These are phyloP conservation scores for Kregervanrija fluxuum DNA, from an alignment of 805 yeast species.

Conservation along the genomic window DNA sequence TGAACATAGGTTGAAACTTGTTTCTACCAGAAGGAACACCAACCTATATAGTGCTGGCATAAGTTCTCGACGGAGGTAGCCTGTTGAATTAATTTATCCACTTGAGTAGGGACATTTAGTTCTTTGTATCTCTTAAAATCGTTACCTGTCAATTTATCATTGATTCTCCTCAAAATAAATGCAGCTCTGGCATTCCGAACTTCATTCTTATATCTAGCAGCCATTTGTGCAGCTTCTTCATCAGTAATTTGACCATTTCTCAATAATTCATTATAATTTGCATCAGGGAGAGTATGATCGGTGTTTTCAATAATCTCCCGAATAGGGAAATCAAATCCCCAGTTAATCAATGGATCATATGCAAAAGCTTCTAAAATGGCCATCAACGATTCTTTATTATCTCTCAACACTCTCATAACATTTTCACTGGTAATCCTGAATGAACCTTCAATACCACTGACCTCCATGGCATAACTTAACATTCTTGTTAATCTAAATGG, in stretches of 20 bases:
- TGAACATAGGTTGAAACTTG: not conserved
- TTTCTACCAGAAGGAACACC: conserved; percentile 95
- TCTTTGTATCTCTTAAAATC: conserved; percentile 72
- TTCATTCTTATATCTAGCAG: conserved; percentile 62
- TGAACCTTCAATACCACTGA: conserved; percentile 96
- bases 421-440: conserved; percentile 95
- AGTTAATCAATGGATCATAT: conserved; percentile 93
- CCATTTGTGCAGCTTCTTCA: conserved; percentile 65
- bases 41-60: conserved; percentile 95
- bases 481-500: conserved; percentile 95
- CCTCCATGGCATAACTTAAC: conserved; percentile 98
- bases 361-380: conserved; percentile 98
- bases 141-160: conserved; percentile 89
- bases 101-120: conserved; percentile 80
- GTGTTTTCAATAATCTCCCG: conserved; percentile 69
- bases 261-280: conserved; percentile 62
- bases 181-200: conserved; percentile 86
- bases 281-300: conserved; percentile 59
- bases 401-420: conserved; percentile 91
- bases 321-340: conserved; percentile 96
- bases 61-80: conserved; percentile 94
- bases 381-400: conserved; percentile 92
- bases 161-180: conserved; percentile 79
- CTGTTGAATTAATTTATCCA: conserved; percentile 87
- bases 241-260: conserved; percentile 71